These are phyloP conservation scores for Imleria badia DNA, from an alignment of 768 basidiomycete genomes.

Conservation along the genomic window DNA sequence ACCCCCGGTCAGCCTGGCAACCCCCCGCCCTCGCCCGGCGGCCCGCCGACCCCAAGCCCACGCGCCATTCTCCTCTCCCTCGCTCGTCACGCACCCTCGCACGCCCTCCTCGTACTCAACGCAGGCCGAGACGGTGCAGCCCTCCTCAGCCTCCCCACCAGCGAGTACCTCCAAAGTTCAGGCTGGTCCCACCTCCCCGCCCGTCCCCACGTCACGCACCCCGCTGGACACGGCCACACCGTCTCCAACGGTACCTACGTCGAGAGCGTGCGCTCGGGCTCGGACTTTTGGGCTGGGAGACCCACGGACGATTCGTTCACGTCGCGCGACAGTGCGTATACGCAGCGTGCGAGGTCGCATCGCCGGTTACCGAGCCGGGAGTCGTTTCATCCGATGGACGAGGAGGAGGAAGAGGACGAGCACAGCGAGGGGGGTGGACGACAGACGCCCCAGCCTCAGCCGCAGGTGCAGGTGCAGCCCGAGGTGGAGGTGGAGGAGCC, in stretches of 20 bases:
- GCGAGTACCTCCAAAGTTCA: conserved; percentile 84
- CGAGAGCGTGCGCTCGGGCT: conserved; percentile 60
- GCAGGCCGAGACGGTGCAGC: conserved; percentile 83
- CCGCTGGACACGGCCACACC: conserved; percentile 19
- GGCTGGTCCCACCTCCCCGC: conserved; percentile 53
- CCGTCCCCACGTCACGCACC: background rate
- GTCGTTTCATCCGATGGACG: conserved; percentile 35
- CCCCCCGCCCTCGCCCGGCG: conserved; percentile 39
- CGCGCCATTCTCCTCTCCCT: conserved; percentile 77
- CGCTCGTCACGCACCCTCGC: conserved; percentile 61
- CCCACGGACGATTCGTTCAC: conserved; percentile 13
- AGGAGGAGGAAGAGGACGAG: conserved; percentile 23
- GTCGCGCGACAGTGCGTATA: conserved; percentile 20
- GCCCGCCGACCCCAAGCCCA: conserved; percentile 52
- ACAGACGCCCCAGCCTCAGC: conserved; percentile 22
- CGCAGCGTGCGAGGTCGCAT: conserved; percentile 9
- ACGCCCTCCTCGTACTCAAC: conserved; percentile 78
- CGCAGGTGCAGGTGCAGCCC: too few species aligned
- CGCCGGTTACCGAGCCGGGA: conserved; percentile 22
- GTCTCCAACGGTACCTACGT: conserved; percentile 29
- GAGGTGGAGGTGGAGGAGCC: background rate
- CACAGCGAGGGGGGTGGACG: conserved; percentile 13
- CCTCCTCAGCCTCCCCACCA: conserved; percentile 75
- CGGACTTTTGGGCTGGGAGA: conserved; percentile 70
- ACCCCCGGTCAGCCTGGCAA: conserved; percentile 20